Evolutionary conservation across 106 monocot genomes (phyloP).

Genomic region (Apostasia ramifera): DNA sequence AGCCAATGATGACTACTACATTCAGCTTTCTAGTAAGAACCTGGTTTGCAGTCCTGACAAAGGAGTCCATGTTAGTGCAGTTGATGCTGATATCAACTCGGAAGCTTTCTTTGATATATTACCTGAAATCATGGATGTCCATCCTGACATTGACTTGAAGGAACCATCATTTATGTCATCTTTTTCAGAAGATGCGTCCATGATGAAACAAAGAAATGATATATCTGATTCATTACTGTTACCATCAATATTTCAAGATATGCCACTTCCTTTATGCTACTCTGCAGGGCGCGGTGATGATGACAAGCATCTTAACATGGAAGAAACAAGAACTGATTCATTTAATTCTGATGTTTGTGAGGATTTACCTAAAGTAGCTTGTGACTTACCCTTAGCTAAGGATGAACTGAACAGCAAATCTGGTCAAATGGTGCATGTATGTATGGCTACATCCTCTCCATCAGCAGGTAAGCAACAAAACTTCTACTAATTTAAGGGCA

Average conservation of each 20-base stretch:
- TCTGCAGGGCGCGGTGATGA: conserved; percentile 1
- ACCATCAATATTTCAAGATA: background rate
- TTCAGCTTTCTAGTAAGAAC: conserved; percentile 2
- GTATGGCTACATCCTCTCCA: background rate
- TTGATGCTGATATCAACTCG: conserved; percentile 10
- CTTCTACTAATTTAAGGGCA: background rate
- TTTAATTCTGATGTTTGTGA: background rate
- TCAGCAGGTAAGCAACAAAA: background rate
- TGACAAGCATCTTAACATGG: background rate
- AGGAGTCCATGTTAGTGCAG: background rate
- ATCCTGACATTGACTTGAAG: conserved; percentile 8
- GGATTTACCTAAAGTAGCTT: background rate
- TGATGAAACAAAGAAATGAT: conserved; percentile 6
- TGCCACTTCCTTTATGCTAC: background rate
- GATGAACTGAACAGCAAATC: conserved; percentile 1
- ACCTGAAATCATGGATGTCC: conserved; percentile 7
- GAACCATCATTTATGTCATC: conserved; percentile 4
- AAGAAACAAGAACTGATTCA: conserved; percentile 1
- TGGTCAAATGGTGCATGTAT: background rate
- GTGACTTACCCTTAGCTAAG: background rate
- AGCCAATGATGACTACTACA: background rate
- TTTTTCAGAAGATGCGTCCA: background rate
- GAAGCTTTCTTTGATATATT: conserved; percentile 13
- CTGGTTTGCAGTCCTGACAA: conserved; percentile 4
- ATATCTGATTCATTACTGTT: background rate